These are phyloP conservation scores for Inga oerstediana DNA, from an alignment of 306 rosid species.

Conservation along the genomic window DNA sequence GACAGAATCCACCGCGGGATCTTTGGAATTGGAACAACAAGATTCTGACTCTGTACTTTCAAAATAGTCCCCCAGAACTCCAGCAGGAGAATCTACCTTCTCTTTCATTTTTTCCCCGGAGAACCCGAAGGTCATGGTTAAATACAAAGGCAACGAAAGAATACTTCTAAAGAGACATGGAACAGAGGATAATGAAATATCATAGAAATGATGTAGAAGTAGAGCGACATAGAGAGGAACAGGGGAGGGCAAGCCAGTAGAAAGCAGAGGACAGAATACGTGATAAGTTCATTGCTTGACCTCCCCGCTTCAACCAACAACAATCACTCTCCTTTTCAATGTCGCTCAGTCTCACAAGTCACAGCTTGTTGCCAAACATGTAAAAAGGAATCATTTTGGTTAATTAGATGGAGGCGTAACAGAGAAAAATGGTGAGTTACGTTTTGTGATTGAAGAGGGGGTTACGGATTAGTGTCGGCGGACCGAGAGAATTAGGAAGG, in stretches of 20 bases:
- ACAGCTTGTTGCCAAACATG: not conserved
- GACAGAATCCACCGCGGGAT: slow-evolving; percentile 41
- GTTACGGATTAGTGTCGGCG: not conserved
- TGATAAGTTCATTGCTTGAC: slow-evolving; percentile 36
- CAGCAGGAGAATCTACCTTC: slow-evolving; percentile 70
- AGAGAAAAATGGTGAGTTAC: not conserved
- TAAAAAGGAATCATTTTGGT: not conserved
- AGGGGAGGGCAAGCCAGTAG: not conserved
- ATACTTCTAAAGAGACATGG: slow-evolving; percentile 22
- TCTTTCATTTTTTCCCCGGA: slow-evolving; percentile 56
- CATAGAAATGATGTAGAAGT: not conserved
- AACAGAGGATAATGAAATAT: slow-evolving; percentile 12
- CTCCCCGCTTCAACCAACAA: slow-evolving; percentile 49
- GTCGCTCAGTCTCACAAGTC: slow-evolving; percentile 12
- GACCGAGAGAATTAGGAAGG: not conserved
- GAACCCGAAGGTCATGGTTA: not conserved
- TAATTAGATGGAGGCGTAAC: not conserved
- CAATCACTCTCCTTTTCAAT: slow-evolving; percentile 43
- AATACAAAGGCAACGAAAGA: not conserved
- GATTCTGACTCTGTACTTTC: slow-evolving; percentile 82
- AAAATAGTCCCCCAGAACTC: slow-evolving; percentile 88
- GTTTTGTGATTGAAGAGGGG: too few relatives aligned
- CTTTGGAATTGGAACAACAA: slow-evolving; percentile 69
- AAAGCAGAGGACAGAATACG: slow-evolving; percentile 20
- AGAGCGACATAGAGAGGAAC: slow-evolving; percentile 34